Base-by-base conservation (phyloP, 768 basidiomycete genomes). In the Hemileccinum rubropunctum region DNA sequence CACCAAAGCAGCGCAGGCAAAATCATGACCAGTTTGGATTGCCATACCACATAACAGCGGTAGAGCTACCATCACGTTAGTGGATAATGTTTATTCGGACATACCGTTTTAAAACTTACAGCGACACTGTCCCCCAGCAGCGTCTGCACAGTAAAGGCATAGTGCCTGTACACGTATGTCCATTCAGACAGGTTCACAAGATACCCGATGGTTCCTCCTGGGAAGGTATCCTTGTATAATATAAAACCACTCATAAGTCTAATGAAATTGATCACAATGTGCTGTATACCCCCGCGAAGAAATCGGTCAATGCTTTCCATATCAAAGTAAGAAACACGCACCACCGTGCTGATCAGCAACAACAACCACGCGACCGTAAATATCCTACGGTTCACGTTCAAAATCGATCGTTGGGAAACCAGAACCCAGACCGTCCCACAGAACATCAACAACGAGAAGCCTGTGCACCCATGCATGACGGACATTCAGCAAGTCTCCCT, bases 361-460 rank as follows among this genome's bases (percentile, higher is more conserved):
- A 72, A 59, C 13, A 56, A 21, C n/a, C 59, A 62, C 0, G 70
- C 58, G 8, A 56, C 58, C 9, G 34, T 18, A 2, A 69, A 6
- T 62, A 67, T 67, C 28, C 37, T 50, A 3, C 15, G 32, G 40
- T 69, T 65, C 30, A 69, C 30, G 12, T 42, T 35, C 7, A 23
- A n/a, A 11, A 45, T 44, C 12, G 41, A 30, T 6, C 34, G 53
- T 15, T 50, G 50, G 21, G 36, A 45, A 7, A 50, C 28, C 13
- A 71, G 39, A 1, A 48, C 58, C 58, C 63, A 68, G 10, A 72
- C 34, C 1, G 69, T 66, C 4, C 53, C 60, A 3, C 59, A 59
- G 51, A 70, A 72, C 71, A 72, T 71, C 32, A 72, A 50, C 17
- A 71, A 30, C 3, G 69, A 72, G 48, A 71, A 69, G 0, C 71